A percentile compares a stretch with the other conserved stretches of the same genome.
Conservation (phyloP, 345 rosid species). For the Bruguiera parviflora region DNA sequence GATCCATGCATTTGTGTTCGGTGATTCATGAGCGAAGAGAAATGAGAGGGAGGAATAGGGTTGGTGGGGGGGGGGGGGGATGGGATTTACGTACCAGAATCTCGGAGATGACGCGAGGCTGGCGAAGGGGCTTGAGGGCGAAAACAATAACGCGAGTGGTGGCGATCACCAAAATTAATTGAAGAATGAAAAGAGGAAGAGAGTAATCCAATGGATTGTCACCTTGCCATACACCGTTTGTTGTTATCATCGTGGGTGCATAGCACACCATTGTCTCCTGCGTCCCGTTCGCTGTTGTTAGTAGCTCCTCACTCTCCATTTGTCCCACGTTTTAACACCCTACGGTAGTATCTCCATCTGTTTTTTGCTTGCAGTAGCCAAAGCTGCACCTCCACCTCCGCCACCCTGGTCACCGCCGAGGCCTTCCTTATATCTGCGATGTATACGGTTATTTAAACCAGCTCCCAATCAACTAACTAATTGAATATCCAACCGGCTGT, state of each 20-base stretch:
- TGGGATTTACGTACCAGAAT: constrained; percentile 48
- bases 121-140: constrained; percentile 77
- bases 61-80: too few relatives aligned
- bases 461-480: too few relatives aligned
- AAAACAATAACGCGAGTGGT: constrained; percentile 64
- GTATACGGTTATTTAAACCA: too few relatives aligned
- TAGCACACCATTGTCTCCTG: constrained; percentile 64
- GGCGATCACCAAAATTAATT: constrained; percentile 64
- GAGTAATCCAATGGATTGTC: constrained; percentile 91
- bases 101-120: constrained; percentile 88
- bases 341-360: too few relatives aligned
- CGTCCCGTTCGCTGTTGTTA: constrained; percentile 10
- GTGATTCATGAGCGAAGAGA: not conserved
- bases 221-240: constrained; percentile 97
- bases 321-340: not conserved
- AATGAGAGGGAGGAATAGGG: not conserved
- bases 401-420: too few relatives aligned
- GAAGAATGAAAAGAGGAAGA: constrained; percentile 86
- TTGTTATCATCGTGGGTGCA: constrained; percentile 84
- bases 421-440: too few relatives aligned
- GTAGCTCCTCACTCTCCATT: not conserved
- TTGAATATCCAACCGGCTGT: too few relatives aligned
- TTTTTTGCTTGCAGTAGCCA: too few relatives aligned
- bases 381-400: too few relatives aligned
- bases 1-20: not conserved